Percentiles rank a stretch among this genome's conserved stretches.
Evolutionary conservation across 257 asterid genomes (phyloP).

Genomic region (Handroanthus guayacan): DNA sequence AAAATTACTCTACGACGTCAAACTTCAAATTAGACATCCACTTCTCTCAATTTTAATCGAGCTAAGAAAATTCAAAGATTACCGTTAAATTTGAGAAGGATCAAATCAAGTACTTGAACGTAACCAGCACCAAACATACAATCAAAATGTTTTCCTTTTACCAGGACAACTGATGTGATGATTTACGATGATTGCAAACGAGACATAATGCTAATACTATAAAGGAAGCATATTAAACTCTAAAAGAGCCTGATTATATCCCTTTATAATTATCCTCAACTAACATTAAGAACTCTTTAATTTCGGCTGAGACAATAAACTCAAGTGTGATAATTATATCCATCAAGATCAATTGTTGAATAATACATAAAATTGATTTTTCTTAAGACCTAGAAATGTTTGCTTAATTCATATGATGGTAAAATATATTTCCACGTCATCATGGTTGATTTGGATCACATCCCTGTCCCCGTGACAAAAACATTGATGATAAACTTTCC

Average conservation of each 20-base stretch:
- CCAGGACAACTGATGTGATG: neutral
- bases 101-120: neutral
- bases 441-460: neutral
- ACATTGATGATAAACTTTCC: neutral
- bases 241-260: neutral
- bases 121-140: neutral
- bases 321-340: neutral
- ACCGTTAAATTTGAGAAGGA: neutral
- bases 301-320: neutral
- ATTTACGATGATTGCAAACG: neutral
- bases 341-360: neutral
- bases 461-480: neutral
- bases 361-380: neutral
- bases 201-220: neutral
- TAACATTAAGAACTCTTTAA: neutral
- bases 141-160: neutral
- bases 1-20: neutral
- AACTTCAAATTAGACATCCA: constrained; percentile 11
- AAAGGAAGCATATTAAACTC: neutral
- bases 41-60: neutral
- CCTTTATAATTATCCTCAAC: neutral
- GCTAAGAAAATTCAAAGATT: neutral
- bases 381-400: neutral
- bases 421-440: neutral
- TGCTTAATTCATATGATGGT: neutral